A percentile compares a stretch with the other conserved stretches of the same genome.
Evolutionary conservation across 163 green algal genomes (phyloP).

Genomic region (Chlorella variabilis): DNA sequence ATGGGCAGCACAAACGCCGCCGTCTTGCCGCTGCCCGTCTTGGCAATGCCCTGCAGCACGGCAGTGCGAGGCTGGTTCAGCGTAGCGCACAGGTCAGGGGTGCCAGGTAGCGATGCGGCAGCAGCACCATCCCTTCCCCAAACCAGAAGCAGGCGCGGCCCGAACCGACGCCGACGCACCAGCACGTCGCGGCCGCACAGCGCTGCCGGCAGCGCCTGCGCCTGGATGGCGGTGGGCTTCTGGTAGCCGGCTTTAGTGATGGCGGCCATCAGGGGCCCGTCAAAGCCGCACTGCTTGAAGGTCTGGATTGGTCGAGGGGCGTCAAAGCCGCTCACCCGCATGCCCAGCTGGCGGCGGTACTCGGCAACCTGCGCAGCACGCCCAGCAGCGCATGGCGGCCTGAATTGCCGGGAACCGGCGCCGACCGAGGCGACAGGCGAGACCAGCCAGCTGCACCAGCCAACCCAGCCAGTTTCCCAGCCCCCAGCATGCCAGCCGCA

Average conservation of each 20-base stretch:
- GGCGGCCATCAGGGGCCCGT: slow-evolving; percentile 64
- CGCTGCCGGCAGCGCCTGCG: slow-evolving; percentile 89
- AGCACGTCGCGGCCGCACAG: slow-evolving; percentile 88
- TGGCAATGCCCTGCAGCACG: slow-evolving; percentile 71
- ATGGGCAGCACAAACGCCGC: slow-evolving; percentile 90
- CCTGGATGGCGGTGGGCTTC: slow-evolving; percentile 90
- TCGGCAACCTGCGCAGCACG: slow-evolving; percentile 54
- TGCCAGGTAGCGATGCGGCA: too few relatives aligned
- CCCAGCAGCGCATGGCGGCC: too few relatives aligned
- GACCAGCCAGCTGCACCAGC: too few relatives aligned
- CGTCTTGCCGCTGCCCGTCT: slow-evolving; percentile 92
- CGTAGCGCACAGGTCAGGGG: too few relatives aligned
- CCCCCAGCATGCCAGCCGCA: too few relatives aligned
- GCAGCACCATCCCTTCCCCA: too few relatives aligned
- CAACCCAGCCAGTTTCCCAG: too few relatives aligned
- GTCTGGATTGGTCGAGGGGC: slow-evolving; percentile 68
- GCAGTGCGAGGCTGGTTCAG: not conserved
- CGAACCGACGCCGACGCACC: slow-evolving; percentile 22
- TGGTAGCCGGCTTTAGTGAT: slow-evolving; percentile 51
- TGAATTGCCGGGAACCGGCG: too few relatives aligned
- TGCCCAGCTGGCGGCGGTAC: slow-evolving; percentile 60
- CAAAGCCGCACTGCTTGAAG: slow-evolving; percentile 85
- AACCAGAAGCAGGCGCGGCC: not conserved
- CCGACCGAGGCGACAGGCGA: too few relatives aligned
- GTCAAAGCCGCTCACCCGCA: slow-evolving; percentile 78